Evolutionary conservation across 2,329 filamentous ascomycete genomes (phyloP), one percentile per base, ranked within the genome.

Genomic region (Zymoseptoria passerinii): DNA sequence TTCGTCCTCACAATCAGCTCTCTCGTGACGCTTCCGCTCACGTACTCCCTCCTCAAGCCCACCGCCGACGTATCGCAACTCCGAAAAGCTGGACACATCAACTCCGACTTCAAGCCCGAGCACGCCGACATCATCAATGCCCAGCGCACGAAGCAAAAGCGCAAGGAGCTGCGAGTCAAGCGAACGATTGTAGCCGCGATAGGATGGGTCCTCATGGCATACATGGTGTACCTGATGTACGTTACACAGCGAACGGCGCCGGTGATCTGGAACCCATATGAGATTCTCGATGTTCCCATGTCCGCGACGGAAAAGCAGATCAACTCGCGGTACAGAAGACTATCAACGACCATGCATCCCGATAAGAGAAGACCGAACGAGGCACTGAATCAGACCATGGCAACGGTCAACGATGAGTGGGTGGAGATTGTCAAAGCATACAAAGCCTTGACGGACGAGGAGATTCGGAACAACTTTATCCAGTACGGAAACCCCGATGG

Each of bases 401-500:
- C 97, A 66, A 81, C 78, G 18, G 82, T 97, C 67, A 99, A 94
- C 75, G 82, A 92, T 60, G 82, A 86, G 73, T 99, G 94, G 77
- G 91, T 97, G 58, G 92, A 97, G 71, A 83, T 97, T 68, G 94
- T 90, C 66, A 99, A 99, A 78, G 94, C 94, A 6, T 99, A 96
- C 82, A 96, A 99, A 76, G 88, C 94, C 3, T 83, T 99, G 53
- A 99, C 95, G 4, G 94, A 99, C 71, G 95, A 99, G 76, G 94
- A 97, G 49, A 83, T 97, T 61, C 89, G 94, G 70, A 95, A 95
- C 77, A 99, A 99, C 78, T 99, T 89, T 75, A 86, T 96, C 55
- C 89, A 95, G 74, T 99, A 88, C 70, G 94, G 94, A 57, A 91
- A 99, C 74, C 94, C 94, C 6, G 94, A 99, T 72, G 94, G 94